phyloP scores from a whole-genome alignment of 169 alveolate species.

The Plasmodium gaboni region DNA sequence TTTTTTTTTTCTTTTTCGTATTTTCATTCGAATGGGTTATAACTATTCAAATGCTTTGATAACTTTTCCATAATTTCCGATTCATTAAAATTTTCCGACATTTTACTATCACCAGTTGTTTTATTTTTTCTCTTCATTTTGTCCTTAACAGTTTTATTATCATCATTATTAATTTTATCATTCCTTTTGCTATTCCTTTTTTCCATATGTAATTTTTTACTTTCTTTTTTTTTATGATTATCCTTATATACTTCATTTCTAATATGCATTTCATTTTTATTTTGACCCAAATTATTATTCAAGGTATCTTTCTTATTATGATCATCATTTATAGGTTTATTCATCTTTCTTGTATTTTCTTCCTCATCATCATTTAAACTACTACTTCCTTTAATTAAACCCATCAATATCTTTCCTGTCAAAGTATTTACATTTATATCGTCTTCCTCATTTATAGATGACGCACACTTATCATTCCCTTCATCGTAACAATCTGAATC shows the following conservation, averaged over 20 bases:
- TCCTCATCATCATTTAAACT: constrained; percentile 1
- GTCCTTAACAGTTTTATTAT: not conserved
- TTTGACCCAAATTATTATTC: not conserved
- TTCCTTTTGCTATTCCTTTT: not conserved
- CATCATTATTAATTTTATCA: not conserved
- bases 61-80: constrained; percentile 49
- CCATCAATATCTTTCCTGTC: too few species aligned
- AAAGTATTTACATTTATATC: too few species aligned
- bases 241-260: too few species aligned
- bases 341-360: not conserved
- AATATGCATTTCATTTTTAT: too few species aligned
- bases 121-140: too few species aligned
- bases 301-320: not conserved
- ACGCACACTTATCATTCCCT: too few species aligned
- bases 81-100: constrained; percentile 31
- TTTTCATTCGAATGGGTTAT: constrained; percentile 45
- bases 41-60: constrained; percentile 61
- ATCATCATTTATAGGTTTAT: not conserved
- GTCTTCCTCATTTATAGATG: too few species aligned
- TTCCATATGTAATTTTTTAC: not conserved
- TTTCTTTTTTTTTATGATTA: not conserved
- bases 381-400: too few species aligned
- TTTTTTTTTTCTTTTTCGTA: not conserved
- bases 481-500: too few species aligned
- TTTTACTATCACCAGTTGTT: not conserved